Evolutionary conservation across 2,329 filamentous ascomycete genomes (phyloP), one percentile per base, ranked within the genome.

Genomic region (Epichloe sp.): DNA sequence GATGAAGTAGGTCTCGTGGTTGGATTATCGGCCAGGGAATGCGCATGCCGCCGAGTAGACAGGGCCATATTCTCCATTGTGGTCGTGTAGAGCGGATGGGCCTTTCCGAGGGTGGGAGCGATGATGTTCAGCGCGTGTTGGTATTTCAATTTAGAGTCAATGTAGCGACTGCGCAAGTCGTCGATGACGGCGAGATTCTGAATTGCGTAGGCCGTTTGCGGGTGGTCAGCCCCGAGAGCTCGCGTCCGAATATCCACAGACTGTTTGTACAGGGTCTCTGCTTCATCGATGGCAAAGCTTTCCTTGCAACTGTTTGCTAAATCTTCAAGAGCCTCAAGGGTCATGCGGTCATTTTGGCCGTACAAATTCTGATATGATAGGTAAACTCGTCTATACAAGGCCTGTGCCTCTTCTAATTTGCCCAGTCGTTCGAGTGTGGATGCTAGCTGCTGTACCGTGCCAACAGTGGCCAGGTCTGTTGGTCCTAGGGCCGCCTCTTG

Each of bases 121-220:
- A 61, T 56, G 44, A 60, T 59, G 40, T 52, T 53, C 12, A 62
- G 49, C 2, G 57, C 58, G 23, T 53, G 52, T 44, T 56, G 51
- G 52, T 60, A 61, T 31, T 58, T 59, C 19, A 26, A 38, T 36
- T 53, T 55, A 7, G 60, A 56, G n/a, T 56, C 55, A 6, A 52
- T 50, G 49, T 60, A 59, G 5, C 55, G 53, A 36, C 55, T 43
- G 34, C 56, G 55, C 14, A 59, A 35, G 50, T 61, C 58, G 44
- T 62, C 58, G 19, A 63, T 59, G 35, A 57, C 53, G 19, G 61
- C 62, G 12, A 62, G 57, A 37, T 58, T 59, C 35, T 60, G 59
- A 14, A 62, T 54, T 2, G 58, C 54, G 15, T 55, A 49, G 3
- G 59, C 59, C 3, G 58, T 61, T 47, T 49, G 50, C 3, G 59